Conservation (phyloP, 2,329 filamentous ascomycete genomes). For the Ophiostoma novo-ulmi region DNA sequence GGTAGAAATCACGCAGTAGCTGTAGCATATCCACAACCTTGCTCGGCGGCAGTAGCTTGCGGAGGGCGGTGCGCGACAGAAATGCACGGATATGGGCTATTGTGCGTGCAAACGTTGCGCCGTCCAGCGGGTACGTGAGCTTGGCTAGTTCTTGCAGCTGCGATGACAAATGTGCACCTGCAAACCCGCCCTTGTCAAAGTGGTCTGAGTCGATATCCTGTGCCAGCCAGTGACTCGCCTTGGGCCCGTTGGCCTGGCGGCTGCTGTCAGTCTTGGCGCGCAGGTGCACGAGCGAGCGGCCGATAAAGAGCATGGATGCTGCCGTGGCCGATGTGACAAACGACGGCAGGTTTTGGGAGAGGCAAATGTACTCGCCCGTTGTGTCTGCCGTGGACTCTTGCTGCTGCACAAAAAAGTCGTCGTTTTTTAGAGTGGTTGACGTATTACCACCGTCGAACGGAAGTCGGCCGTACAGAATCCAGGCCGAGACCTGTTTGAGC, state of each 20-base stretch:
- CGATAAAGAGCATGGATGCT: slow-evolving; percentile 82
- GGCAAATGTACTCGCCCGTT: slow-evolving; percentile 51
- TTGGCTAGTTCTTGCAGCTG: slow-evolving; percentile 65
- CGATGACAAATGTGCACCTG: slow-evolving; percentile 46
- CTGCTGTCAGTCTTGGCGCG: slow-evolving; percentile 29
- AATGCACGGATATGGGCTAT: slow-evolving; percentile 73
- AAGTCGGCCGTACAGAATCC: slow-evolving; percentile 82
- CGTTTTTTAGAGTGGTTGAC: slow-evolving; percentile 28
- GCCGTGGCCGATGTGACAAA: slow-evolving; percentile 74
- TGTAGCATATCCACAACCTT: slow-evolving; percentile 72
- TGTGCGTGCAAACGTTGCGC: slow-evolving; percentile 62
- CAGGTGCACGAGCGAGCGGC: slow-evolving; percentile 81
- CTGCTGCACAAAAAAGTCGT: slow-evolving; percentile 80
- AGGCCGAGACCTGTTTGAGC: slow-evolving; percentile 84
- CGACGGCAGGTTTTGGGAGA: slow-evolving; percentile 61
- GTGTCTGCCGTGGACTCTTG: slow-evolving; percentile 37
- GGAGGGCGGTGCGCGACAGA: slow-evolving; percentile 76
- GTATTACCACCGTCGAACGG: slow-evolving; percentile 40
- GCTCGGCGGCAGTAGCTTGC: slow-evolving; percentile 71
- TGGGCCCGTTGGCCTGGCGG: slow-evolving; percentile 16
- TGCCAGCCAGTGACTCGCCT: slow-evolving; percentile 23
- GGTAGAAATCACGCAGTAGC: slow-evolving; percentile 77
- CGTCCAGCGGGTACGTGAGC: slow-evolving; percentile 68
- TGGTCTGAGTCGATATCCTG: slow-evolving; percentile 34
- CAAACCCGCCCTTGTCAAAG: slow-evolving; percentile 38